These are phyloP conservation scores for Solanum appendiculatum DNA, from an alignment of 257 asterid genomes.

Conservation along the genomic window DNA sequence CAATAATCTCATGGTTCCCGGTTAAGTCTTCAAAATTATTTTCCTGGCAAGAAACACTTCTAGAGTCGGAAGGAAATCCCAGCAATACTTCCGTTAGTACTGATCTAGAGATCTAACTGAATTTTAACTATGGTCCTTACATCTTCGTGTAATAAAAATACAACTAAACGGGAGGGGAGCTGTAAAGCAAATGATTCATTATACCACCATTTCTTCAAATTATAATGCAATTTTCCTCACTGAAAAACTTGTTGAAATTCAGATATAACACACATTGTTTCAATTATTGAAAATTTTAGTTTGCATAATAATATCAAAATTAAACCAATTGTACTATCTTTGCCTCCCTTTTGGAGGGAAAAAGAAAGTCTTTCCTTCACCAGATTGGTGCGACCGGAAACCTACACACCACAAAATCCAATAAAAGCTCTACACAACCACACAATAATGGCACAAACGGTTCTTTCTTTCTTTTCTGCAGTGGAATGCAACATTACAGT, in stretches of 20 bases:
- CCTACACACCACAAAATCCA: not conserved
- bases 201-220: not conserved
- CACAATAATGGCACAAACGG: not conserved
- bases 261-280: not conserved
- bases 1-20: too few species aligned
- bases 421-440: not conserved
- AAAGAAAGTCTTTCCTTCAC: not conserved
- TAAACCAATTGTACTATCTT: conserved; percentile 14
- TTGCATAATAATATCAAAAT: not conserved
- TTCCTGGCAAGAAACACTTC: too few species aligned
- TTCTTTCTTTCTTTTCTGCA: not conserved
- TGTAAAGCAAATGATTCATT: not conserved
- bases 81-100: not conserved
- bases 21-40: too few species aligned
- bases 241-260: not conserved
- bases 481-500: not conserved
- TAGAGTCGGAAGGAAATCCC: too few species aligned
- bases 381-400: not conserved
- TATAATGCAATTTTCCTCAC: not conserved
- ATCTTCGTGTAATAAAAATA: not conserved
- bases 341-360: not conserved
- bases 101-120: not conserved
- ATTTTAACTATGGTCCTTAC: not conserved
- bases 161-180: not conserved
- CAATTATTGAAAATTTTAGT: not conserved